Conservation (phyloP, 2,329 filamentous ascomycete genomes). For the Dichotomopilus funicola region DNA sequence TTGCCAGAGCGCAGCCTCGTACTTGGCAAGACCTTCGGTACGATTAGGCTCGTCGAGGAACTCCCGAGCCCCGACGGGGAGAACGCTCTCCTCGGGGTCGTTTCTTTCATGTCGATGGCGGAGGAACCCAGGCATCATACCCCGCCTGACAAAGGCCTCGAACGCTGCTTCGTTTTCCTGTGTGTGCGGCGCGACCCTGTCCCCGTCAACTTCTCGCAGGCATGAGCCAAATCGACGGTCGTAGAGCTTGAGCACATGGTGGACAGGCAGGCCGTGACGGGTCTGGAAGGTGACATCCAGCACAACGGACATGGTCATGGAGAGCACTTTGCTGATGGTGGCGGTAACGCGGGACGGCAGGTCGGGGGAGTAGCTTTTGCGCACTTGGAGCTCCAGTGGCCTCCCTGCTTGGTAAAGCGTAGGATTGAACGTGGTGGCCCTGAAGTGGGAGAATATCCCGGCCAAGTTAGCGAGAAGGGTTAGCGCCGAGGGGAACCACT, state of each 20-base stretch:
- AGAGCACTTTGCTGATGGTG: slow-evolving; percentile 7
- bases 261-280: not conserved
- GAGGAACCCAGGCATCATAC: slow-evolving; percentile 8
- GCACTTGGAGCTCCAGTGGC: slow-evolving; percentile 2
- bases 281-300: slow-evolving; percentile 8
- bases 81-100: not conserved
- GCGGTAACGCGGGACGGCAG: slow-evolving; percentile 4
- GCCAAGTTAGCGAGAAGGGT: not conserved
- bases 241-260: slow-evolving; percentile 10
- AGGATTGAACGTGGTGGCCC: slow-evolving; percentile 5
- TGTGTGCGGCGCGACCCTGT: not conserved
- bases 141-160: slow-evolving; percentile 1
- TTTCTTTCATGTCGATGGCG: not conserved
- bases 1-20: slow-evolving; percentile 7
- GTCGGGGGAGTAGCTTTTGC: slow-evolving; percentile 4
- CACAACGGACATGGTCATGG: slow-evolving; percentile 9
- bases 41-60: slow-evolving; percentile 8
- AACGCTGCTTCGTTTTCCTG: slow-evolving; percentile 4
- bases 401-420: not conserved
- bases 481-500: not conserved
- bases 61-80: not conserved
- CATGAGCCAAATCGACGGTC: slow-evolving; percentile 10
- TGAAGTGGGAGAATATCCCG: not conserved
- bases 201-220: not conserved
- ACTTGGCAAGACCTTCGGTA: slow-evolving; percentile 10